phyloP scores from a whole-genome alignment of 352 stramenopile species.

The Phytopythium boreale region DNA sequence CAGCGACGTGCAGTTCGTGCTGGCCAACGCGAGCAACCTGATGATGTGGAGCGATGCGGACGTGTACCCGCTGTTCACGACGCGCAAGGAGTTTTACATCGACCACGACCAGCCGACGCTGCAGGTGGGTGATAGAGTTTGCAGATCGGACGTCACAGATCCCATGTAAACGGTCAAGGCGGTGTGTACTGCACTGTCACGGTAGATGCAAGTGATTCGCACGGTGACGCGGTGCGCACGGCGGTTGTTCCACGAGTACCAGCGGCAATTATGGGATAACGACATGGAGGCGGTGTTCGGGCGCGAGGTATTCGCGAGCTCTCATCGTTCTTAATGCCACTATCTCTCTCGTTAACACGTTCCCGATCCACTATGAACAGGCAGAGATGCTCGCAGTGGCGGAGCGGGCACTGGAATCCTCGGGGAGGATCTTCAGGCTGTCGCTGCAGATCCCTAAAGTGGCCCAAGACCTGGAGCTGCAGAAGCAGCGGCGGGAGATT shows the following conservation, averaged over 20 bases:
- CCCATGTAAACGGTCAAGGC: not conserved
- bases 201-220: constrained; percentile 73
- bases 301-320: constrained; percentile 17
- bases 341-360: not conserved
- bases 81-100: constrained; percentile 43
- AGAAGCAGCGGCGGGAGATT: constrained; percentile 68
- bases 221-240: constrained; percentile 58
- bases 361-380: not conserved
- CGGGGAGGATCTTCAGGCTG: constrained; percentile 43
- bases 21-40: constrained; percentile 67
- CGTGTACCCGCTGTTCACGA: constrained; percentile 67
- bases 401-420: constrained; percentile 46
- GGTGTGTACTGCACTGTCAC: not conserved
- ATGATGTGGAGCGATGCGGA: constrained; percentile 84
- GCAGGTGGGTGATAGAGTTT: constrained; percentile 15
- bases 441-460: constrained; percentile 35
- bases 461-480: constrained; percentile 37
- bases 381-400: constrained; percentile 29
- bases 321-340: not conserved
- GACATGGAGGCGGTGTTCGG: constrained; percentile 42
- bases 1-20: constrained; percentile 39
- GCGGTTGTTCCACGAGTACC: constrained; percentile 73
- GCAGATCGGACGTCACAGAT: not conserved
- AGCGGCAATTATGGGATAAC: constrained; percentile 74
- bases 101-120: constrained; percentile 62